A percentile compares a stretch with the other conserved stretches of the same genome.
phyloP scores from a whole-genome alignment of 352 stramenopile genomes.

The Pythium dissotocum region DNA sequence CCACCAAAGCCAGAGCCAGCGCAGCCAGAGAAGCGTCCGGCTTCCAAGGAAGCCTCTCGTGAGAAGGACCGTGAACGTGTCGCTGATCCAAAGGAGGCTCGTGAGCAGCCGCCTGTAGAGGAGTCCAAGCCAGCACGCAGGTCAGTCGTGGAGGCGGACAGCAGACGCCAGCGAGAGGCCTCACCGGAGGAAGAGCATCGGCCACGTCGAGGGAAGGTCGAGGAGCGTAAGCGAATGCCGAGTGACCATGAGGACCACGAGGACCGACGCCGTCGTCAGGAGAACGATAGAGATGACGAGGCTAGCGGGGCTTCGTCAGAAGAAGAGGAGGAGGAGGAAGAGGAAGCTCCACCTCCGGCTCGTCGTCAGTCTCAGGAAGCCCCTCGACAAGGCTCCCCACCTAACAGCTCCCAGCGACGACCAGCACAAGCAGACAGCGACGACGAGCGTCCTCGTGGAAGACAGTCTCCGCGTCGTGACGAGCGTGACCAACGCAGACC shows the following conservation, averaged over 20 bases:
- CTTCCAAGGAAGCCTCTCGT: slow-evolving; percentile 20
- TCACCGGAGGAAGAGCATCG: slow-evolving; percentile 17
- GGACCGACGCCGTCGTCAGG: not conserved
- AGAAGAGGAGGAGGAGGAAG: not conserved
- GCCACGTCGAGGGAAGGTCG: not conserved
- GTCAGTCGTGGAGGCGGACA: not conserved
- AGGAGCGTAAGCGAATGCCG: not conserved
- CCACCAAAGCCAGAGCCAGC: slow-evolving; percentile 22
- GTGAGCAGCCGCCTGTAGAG: not conserved
- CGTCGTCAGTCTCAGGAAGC: slow-evolving; percentile 15
- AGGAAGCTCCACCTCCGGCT: slow-evolving; percentile 1
- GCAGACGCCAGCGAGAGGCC: slow-evolving; percentile 8
- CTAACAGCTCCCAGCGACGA: not conserved
- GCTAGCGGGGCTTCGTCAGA: slow-evolving; percentile 10
- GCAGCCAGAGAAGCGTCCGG: not conserved
- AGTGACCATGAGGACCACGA: not conserved
- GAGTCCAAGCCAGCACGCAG: slow-evolving; percentile 12
- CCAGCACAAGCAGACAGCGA: slow-evolving; percentile 5
- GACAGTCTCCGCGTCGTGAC: not conserved
- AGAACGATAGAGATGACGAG: slow-evolving; percentile 4
- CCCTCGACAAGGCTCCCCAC: slow-evolving; percentile 12
- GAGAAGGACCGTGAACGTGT: slow-evolving; percentile 35
- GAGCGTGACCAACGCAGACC: not conserved
- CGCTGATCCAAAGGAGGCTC: slow-evolving; percentile 28
- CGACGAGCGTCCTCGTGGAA: not conserved